A percentile compares a stretch with the other conserved stretches of the same genome.
Conservation (phyloP, 352 stramenopile species). For the Globisporangium cystogenes region DNA sequence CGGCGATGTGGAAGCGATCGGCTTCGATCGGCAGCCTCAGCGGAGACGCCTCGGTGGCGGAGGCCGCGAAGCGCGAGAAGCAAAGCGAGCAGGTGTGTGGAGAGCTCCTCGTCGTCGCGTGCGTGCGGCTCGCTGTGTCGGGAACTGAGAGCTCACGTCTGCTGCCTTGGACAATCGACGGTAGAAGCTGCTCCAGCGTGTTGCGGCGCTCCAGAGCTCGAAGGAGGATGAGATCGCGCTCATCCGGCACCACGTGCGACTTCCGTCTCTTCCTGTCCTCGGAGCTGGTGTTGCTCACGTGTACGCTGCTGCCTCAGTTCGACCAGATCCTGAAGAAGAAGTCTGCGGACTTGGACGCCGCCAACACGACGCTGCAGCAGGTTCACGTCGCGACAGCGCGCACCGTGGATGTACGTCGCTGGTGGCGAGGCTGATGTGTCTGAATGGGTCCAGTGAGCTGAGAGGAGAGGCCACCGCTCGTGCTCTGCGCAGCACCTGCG, state of each 20-base stretch:
- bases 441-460: too few species aligned
- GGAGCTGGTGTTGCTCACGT: too few species aligned
- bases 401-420: constrained; percentile 37
- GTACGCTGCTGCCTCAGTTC: constrained; percentile 22
- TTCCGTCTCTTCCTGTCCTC: neutral
- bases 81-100: constrained; percentile 19
- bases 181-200: constrained; percentile 40
- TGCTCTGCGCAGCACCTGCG: constrained; percentile 41
- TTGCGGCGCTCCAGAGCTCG: constrained; percentile 40
- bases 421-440: too few species aligned
- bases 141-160: neutral
- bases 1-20: constrained; percentile 9
- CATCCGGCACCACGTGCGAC: constrained; percentile 55
- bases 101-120: too few species aligned
- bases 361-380: constrained; percentile 32
- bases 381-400: constrained; percentile 24
- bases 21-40: constrained; percentile 15
- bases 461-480: neutral
- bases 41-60: neutral
- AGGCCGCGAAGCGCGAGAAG: constrained; percentile 19
- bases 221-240: constrained; percentile 73
- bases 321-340: constrained; percentile 60
- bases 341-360: constrained; percentile 26
- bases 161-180: neutral
- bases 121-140: too few species aligned